Evolutionary conservation across 2,329 filamentous ascomycete genomes (phyloP).

Genomic region (Aureobasidium sp.): DNA sequence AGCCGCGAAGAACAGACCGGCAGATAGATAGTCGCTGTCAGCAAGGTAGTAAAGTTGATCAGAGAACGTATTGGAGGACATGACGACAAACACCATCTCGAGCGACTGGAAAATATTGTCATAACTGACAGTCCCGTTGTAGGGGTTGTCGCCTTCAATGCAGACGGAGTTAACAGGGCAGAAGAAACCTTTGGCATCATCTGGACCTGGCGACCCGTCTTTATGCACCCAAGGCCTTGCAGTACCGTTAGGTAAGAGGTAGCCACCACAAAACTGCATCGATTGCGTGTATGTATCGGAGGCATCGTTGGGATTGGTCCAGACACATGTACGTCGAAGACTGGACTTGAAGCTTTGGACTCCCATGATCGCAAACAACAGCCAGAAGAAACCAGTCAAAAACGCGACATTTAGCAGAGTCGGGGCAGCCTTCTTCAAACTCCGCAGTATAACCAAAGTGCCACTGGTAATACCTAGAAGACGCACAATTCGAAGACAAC

Average conservation of each 20-base stretch:
- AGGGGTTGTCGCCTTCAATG: conserved; percentile 69
- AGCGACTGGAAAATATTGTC: conserved; percentile 90
- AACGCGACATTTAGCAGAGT: conserved; percentile 88
- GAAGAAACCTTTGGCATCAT: conserved; percentile 68
- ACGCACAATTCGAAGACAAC: conserved; percentile 83
- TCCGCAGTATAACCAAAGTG: conserved; percentile 87
- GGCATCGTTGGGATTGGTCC: conserved; percentile 43
- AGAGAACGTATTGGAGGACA: conserved; percentile 95
- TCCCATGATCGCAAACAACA: conserved; percentile 91
- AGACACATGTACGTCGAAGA: conserved; percentile 40
- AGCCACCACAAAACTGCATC: conserved; percentile 79
- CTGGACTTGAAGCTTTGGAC: conserved; percentile 77
- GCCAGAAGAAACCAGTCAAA: conserved; percentile 93
- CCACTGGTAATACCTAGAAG: conserved; percentile 88
- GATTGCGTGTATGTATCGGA: conserved; percentile 42
- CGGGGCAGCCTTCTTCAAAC: conserved; percentile 90
- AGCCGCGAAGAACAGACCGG: conserved; percentile 65
- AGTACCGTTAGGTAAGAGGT: conserved; percentile 51
- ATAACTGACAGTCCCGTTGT: conserved; percentile 80
- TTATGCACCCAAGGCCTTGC: conserved; percentile 51
- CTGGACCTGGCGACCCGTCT: conserved; percentile 43
- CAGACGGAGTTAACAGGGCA: conserved; percentile 80
- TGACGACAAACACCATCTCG: conserved; percentile 93
- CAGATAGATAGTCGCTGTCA: conserved; percentile 80
- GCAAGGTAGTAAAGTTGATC: conserved; percentile 91